A percentile compares a stretch with the other conserved stretches of the same genome.
phyloP scores from a whole-genome alignment of 2,329 filamentous ascomycete genomes.

The Penicillium sp. region DNA sequence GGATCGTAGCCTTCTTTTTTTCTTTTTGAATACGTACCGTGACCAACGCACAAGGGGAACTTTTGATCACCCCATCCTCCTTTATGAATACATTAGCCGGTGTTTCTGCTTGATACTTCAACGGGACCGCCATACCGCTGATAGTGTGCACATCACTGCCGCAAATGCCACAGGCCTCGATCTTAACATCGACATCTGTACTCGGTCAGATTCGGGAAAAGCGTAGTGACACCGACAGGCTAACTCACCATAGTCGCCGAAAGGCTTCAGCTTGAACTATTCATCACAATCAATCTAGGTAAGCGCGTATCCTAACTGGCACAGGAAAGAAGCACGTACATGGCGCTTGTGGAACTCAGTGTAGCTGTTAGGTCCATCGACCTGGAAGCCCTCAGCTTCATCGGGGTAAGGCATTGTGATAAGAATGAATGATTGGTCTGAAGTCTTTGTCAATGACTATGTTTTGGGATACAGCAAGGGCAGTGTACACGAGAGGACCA shows the following conservation, averaged over 20 bases:
- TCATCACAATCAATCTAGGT: not conserved
- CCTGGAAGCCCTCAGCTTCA: conserved; percentile 46
- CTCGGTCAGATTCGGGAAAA: not conserved
- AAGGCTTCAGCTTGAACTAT: conserved; percentile 78
- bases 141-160: conserved; percentile 71
- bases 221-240: no score
- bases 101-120: not conserved
- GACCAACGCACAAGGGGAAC: conserved; percentile 53
- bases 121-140: conserved; percentile 33
- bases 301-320: not conserved
- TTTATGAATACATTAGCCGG: conserved; percentile 10
- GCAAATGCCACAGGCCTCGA: conserved; percentile 76
- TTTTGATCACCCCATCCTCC: conserved; percentile 54
- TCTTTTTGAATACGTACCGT: conserved; percentile 33
- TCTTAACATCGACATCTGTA: conserved; percentile 77
- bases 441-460: not conserved
- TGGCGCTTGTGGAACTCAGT: conserved; percentile 56
- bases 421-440: conserved; percentile 4
- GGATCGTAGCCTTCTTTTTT: not conserved
- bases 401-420: conserved; percentile 45
- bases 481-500: not conserved
- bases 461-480: not conserved
- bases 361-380: conserved; percentile 65
- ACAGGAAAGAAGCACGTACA: conserved; percentile 34
- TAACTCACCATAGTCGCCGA: conserved; percentile 63